These are phyloP conservation scores for Russula vinacea DNA, from an alignment of 768 basidiomycete genomes.

Conservation along the genomic window DNA sequence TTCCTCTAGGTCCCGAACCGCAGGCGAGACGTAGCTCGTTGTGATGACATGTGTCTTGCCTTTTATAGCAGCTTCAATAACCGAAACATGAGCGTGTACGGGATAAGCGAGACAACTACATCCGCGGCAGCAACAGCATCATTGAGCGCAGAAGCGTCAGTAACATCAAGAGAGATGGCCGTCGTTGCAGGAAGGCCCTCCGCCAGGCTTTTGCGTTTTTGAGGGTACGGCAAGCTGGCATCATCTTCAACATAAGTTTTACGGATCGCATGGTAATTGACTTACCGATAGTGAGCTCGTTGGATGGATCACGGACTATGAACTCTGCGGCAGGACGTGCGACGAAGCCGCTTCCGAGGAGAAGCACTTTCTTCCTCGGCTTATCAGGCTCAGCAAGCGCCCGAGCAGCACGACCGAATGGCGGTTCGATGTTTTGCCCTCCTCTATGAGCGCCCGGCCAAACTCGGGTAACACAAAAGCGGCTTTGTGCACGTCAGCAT, in stretches of 20 bases:
- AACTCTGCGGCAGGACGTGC: constrained; percentile 97
- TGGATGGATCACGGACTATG: constrained; percentile 73
- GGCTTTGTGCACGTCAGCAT: constrained; percentile 68
- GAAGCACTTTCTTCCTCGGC: constrained; percentile 68
- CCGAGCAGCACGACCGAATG: constrained; percentile 64
- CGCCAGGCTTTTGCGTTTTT: constrained; percentile 67
- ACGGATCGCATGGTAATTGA: constrained; percentile 14
- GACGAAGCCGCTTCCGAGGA: constrained; percentile 94
- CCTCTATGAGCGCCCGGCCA: constrained; percentile 67
- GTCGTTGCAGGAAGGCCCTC: constrained; percentile 65
- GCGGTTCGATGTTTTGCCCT: constrained; percentile 68
- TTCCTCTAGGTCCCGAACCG: constrained; percentile 82
- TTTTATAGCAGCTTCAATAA: constrained; percentile 89
- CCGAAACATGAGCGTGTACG: constrained; percentile 86
- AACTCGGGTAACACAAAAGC: constrained; percentile 96
- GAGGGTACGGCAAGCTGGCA: constrained; percentile 82
- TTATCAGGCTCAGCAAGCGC: constrained; percentile 44
- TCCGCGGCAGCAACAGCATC: constrained; percentile 80
- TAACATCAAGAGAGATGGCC: constrained; percentile 81
- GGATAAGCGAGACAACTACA: constrained; percentile 94
- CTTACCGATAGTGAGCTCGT: constrained; percentile 81
- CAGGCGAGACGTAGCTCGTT: constrained; percentile 90
- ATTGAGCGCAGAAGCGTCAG: constrained; percentile 66
- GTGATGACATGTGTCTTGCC: constrained; percentile 92
- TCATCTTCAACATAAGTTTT: not conserved